Evolutionary conservation across 2,329 filamentous ascomycete genomes (phyloP).

Genomic region (Metarhizium album): DNA sequence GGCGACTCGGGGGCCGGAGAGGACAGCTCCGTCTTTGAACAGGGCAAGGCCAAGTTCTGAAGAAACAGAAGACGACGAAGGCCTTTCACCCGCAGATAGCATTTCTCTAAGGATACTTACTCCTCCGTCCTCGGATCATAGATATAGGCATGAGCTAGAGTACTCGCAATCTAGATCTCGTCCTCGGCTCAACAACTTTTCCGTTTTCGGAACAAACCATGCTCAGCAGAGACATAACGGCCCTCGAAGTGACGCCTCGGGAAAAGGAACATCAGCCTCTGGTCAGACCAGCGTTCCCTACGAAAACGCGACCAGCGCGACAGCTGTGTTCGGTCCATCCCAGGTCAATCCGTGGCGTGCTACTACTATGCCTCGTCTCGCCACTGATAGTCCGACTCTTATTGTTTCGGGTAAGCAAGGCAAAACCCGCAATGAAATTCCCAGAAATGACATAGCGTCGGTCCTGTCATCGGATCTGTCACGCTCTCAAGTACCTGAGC

Average conservation of each 20-base stretch:
- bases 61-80: background rate
- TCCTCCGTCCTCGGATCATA: slow-evolving; percentile 7
- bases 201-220: background rate
- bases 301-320: background rate
- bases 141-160: background rate
- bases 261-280: background rate
- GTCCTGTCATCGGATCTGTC: background rate
- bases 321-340: background rate
- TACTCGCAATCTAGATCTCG: background rate
- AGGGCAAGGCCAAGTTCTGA: background rate
- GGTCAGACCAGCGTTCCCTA: background rate
- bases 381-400: background rate
- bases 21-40: background rate
- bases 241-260: background rate
- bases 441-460: background rate
- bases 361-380: background rate
- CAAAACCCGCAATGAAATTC: background rate
- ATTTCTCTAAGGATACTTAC: slow-evolving; percentile 1
- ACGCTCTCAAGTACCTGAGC: background rate
- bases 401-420: background rate
- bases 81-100: background rate
- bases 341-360: background rate
- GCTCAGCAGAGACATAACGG: background rate
- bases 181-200: background rate
- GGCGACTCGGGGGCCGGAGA: background rate